phyloP scores from a whole-genome alignment of 148 eudicot genomes.

The Rhododendron henanense region DNA sequence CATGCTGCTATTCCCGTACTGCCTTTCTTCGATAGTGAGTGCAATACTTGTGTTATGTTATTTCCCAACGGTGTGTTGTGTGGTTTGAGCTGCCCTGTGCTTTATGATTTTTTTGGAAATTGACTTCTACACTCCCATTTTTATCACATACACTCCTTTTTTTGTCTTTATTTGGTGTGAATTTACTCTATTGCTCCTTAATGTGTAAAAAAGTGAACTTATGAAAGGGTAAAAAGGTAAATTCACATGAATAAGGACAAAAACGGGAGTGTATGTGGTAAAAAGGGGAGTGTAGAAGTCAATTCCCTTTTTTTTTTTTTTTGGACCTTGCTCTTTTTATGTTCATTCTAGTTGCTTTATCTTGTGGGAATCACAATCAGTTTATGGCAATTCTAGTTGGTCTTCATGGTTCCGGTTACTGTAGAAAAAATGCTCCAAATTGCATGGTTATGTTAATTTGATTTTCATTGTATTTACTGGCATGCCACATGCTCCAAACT shows the following conservation, averaged over 20 bases:
- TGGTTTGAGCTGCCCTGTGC: neutral
- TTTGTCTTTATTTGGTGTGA: no score
- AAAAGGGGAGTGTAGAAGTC: no score
- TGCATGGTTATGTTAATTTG: neutral
- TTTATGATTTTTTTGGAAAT: neutral
- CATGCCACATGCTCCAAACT: neutral
- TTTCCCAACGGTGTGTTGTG: neutral
- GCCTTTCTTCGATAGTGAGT: neutral
- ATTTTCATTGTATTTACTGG: neutral
- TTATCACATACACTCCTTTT: no score
- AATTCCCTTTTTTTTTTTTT: neutral
- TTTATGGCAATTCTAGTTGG: neutral
- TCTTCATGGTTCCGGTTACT: neutral
- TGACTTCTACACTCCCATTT: no score
- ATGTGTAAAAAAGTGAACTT: no score
- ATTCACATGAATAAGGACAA: no score
- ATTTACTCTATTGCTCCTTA: no score
- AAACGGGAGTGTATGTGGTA: no score
- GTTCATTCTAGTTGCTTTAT: neutral
- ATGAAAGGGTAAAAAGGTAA: no score
- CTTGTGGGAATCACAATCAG: neutral
- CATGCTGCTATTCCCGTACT: neutral
- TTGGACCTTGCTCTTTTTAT: neutral
- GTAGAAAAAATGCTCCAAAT: neutral
- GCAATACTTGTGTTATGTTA: neutral